Base-by-base conservation (phyloP, 305 asterid genomes). In the Fraxinus ornus region DNA sequence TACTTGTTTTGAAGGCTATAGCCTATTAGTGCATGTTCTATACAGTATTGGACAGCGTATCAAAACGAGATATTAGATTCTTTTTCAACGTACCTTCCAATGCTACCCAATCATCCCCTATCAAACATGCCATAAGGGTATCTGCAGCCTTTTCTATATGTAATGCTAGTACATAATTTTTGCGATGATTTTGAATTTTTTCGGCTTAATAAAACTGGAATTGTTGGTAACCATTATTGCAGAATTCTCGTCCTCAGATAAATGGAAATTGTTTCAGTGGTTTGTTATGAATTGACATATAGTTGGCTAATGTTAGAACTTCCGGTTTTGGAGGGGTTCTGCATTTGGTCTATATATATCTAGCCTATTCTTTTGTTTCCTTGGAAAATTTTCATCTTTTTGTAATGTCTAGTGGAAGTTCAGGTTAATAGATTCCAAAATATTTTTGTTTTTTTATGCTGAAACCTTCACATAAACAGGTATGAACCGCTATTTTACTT, bases 401-500 rank as follows among this genome's bases (percentile, higher is more conserved):
- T 19, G 28, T 5, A 72, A 10, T 75, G 6, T 32, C 57, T 71
- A 52, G 57, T 19, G 32, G 72, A 24, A 49, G 15, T 76, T 36
- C 52, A 24, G 76, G 22, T 28, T 72, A 72, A 32, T 30, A 37
- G 35, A 74, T 41, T 70, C 41, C 72, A 52, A 76, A 72, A 66
- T 64, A n/a, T 39, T 37, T 17, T 74, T 78, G 36, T 5, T 47
- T 47, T 47, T 47, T 13, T 47, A 47, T 55, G 60, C 79, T 84
- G 81, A 85, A 80, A 76, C 47, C 72, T 60, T 24, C 76, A 76
- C 22, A 9, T 13, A 70, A 74, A 86, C 91, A 95, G 98, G 99
- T 80, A 76, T 87, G 77, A 95, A 95, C 85, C 96, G 94, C 70
- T 94, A 95, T 84, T 95, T 88, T 88, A 93, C 97, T 71, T 81